These are phyloP conservation scores for Penicillium bialowiezense DNA, from an alignment of 495 filamentous ascomycete genomes.

Conservation along the genomic window DNA sequence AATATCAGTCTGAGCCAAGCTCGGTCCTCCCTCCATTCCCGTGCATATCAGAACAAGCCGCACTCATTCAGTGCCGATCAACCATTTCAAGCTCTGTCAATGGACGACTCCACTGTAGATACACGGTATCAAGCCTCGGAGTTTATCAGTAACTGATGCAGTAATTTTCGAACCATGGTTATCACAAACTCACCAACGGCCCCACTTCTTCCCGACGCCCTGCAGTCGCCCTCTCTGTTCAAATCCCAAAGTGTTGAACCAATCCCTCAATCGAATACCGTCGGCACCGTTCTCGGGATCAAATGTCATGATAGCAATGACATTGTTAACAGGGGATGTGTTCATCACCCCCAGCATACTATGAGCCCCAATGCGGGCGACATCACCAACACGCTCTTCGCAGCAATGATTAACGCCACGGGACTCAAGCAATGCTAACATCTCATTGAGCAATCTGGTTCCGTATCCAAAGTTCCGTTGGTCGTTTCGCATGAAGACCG, in stretches of 20 bases:
- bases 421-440: conserved; percentile 8
- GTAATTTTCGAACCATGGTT: too few species aligned
- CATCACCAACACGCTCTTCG: conserved; percentile 5
- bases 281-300: conserved; percentile 20
- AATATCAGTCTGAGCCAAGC: too few species aligned
- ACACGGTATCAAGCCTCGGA: conserved; percentile 21
- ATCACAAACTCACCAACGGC: conserved; percentile 16
- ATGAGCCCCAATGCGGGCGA: neutral
- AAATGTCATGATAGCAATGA: conserved; percentile 29
- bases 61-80: too few species aligned
- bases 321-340: conserved; percentile 15
- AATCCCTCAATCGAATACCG: conserved; percentile 21
- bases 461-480: conserved; percentile 18
- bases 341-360: neutral
- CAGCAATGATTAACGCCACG: conserved; percentile 3
- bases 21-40: too few species aligned
- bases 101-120: conserved; percentile 17
- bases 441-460: conserved; percentile 10
- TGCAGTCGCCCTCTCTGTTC: conserved; percentile 22
- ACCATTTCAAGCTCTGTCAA: too few species aligned
- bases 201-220: conserved; percentile 23
- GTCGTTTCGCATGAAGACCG: conserved; percentile 26
- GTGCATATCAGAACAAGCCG: too few species aligned
- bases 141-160: neutral
- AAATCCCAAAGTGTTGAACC: conserved; percentile 27